Evolutionary conservation across 2,329 filamentous ascomycete genomes (phyloP).

Genomic region (Canariomyces notabilis): DNA sequence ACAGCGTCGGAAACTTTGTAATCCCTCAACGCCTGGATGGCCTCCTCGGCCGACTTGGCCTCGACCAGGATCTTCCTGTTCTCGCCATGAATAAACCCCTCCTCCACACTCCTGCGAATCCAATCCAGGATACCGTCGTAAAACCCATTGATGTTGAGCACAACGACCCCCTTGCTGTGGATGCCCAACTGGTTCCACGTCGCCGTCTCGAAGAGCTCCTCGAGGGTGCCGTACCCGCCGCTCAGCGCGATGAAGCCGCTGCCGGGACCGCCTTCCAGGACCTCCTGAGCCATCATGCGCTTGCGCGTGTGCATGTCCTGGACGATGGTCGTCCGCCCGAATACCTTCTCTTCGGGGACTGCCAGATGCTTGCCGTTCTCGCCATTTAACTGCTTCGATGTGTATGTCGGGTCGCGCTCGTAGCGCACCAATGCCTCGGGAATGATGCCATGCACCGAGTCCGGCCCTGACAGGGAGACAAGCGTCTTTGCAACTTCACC

Average conservation of each 20-base stretch:
- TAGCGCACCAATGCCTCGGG: slow-evolving; percentile 76
- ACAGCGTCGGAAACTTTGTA: slow-evolving; percentile 73
- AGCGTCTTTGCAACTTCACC: slow-evolving; percentile 86
- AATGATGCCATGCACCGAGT: slow-evolving; percentile 88
- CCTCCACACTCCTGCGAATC: slow-evolving; percentile 69
- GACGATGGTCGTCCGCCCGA: slow-evolving; percentile 82
- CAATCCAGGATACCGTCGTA: slow-evolving; percentile 83
- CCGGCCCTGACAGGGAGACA: slow-evolving; percentile 73
- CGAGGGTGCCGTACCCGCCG: slow-evolving; percentile 90
- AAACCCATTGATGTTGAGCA: slow-evolving; percentile 85
- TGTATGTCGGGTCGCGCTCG: slow-evolving; percentile 62
- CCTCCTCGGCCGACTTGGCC: slow-evolving; percentile 66
- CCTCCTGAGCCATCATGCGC: slow-evolving; percentile 84
- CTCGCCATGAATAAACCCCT: slow-evolving; percentile 68
- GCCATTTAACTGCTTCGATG: slow-evolving; percentile 36
- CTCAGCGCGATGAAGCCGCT: slow-evolving; percentile 84
- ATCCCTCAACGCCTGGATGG: slow-evolving; percentile 61
- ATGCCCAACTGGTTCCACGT: slow-evolving; percentile 98
- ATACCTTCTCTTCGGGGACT: slow-evolving; percentile 60
- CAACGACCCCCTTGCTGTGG: slow-evolving; percentile 70
- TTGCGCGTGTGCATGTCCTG: slow-evolving; percentile 96
- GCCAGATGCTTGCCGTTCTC: slow-evolving; percentile 40
- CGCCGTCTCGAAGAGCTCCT: slow-evolving; percentile 86
- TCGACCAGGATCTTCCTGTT: slow-evolving; percentile 77
- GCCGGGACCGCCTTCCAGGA: slow-evolving; percentile 74